Evolutionary conservation across 2,329 filamentous ascomycete genomes (phyloP), one percentile per base, ranked within the genome.

Genomic region (Epichloe sp.): DNA sequence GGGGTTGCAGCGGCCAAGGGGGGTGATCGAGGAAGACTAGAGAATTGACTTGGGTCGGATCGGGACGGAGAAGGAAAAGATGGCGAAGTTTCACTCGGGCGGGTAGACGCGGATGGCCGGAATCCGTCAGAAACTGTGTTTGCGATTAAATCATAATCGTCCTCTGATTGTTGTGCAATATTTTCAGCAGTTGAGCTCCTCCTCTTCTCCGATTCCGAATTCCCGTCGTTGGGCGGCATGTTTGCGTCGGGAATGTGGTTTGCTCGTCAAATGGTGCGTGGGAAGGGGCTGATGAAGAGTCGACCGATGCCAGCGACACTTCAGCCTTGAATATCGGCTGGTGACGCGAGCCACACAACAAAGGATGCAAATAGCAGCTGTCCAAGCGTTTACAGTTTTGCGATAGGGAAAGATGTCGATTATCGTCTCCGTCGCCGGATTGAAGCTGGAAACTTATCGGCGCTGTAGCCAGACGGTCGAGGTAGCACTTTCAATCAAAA

Each of bases 41-140:
- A 38, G n/a, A 42, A 8, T 6, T 35, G 45, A 21, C 19, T 34
- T 34, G 54, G 51, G 47, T 34, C 52, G 43, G 21, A 56, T 44
- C 35, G 49, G 23, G 34, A 50, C 49, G 57, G 60, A 51, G 58
- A 58, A 34, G 60, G 54, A 46, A 61, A 52, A 31, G 57, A 52
- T 43, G 58, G 8, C 15, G 19, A 14, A 19, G 42, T 15, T n/a
- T 15, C 43, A 23, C 38, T 44, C 21, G 21, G 14, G 15, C 14
- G 12, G 23, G 44, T 5, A 14, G 44, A 31, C 11, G 47, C 21
- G 12, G 43, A 41, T 23, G 73, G 74, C 52, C 73, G 67, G 57
- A 75, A 77, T 48, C 75, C 75, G 58, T 78, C 75, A 15, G 76
- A 72, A 52, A 81, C 71, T 48, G 71, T 69, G 64, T 75, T 69